Evolutionary conservation across 129 eudicot genomes (phyloP), one percentile per base, ranked within the genome.

Genomic region (Artemisia argyi): DNA sequence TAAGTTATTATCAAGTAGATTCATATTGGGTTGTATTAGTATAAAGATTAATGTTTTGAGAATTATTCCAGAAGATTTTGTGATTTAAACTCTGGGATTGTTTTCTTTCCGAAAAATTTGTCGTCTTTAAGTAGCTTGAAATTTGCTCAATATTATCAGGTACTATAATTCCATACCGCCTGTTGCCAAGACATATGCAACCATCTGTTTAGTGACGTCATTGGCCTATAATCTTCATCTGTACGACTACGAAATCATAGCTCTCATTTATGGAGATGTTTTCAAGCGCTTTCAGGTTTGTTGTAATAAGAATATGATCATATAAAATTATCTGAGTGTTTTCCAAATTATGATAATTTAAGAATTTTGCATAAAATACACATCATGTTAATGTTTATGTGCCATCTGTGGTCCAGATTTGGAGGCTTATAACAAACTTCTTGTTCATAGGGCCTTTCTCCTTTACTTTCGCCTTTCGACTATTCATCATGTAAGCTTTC

Each of bases 381-480:
- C 10, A 39, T 7, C 46, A 7, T 39, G 44, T 39, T 39, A 39
- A 39, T 7, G 46, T 39, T 39, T 39, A 0, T 7, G 11, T 39
- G 46, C 11, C 11, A 39, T 65, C 28, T 32, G 52, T 57, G 68
- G 10, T 80, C 76, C 86, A 88, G 95, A 80, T 88, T 57, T 88
- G 95, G 90, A 88, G 86, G 81, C 90, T 88, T 56, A 54, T 88
- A 64, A 85, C 88, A 3, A 85, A 83, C 44, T 85, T 88, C 79
- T 50, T 88, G 56, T 88, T 85, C 81, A 73, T 88, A 26, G 90
- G 89, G 35, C 61, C 76, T n/a, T 88, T 82, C 83, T 88, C 95
- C 1, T 35, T 85, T 0, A 28, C 84, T 26, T 85, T 82, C 19
- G 95, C 82, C 12, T 71, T 88, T 79, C 90, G 85, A 68, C 74